Percentiles rank a stretch among this genome's conserved stretches.
These are phyloP conservation scores for Myriosclerotinia duriaeana DNA, from an alignment of 2,329 filamentous ascomycete genomes.

Conservation along the genomic window DNA sequence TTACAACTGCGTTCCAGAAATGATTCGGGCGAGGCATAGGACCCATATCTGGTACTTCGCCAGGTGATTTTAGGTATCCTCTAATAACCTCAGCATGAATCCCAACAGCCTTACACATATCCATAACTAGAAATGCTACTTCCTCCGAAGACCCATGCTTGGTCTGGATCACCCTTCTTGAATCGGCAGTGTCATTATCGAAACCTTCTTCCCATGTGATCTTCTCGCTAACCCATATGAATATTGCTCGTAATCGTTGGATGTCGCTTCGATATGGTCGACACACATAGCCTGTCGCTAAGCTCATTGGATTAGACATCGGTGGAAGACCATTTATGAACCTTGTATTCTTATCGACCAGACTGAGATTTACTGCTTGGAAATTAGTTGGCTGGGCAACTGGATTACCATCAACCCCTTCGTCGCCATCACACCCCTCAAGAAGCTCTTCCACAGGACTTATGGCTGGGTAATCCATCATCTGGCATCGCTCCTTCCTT, in stretches of 20 bases:
- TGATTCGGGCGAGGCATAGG: conserved; percentile 87
- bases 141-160: conserved; percentile 86
- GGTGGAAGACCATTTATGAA: conserved; percentile 84
- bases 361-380: conserved; percentile 70
- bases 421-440: conserved; percentile 83
- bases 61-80: conserved; percentile 87
- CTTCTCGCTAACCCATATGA: conserved; percentile 95
- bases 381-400: conserved; percentile 84
- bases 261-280: conserved; percentile 92
- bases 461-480: conserved; percentile 87
- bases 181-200: conserved; percentile 73
- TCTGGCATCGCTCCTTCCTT: conserved; percentile 83
- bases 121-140: conserved; percentile 80
- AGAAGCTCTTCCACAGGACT: conserved; percentile 88
- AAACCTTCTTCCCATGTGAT: conserved; percentile 95
- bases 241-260: conserved; percentile 88
- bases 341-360: conserved; percentile 94
- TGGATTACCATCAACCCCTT: conserved; percentile 79
- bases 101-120: conserved; percentile 91
- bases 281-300: conserved; percentile 91
- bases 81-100: conserved; percentile 83
- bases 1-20: conserved; percentile 94
- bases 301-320: conserved; percentile 74
- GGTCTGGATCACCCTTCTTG: conserved; percentile 77
- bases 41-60: conserved; percentile 77